Base-by-base conservation (phyloP, 2,329 filamentous ascomycete genomes). In the Pyricularia grisea region DNA sequence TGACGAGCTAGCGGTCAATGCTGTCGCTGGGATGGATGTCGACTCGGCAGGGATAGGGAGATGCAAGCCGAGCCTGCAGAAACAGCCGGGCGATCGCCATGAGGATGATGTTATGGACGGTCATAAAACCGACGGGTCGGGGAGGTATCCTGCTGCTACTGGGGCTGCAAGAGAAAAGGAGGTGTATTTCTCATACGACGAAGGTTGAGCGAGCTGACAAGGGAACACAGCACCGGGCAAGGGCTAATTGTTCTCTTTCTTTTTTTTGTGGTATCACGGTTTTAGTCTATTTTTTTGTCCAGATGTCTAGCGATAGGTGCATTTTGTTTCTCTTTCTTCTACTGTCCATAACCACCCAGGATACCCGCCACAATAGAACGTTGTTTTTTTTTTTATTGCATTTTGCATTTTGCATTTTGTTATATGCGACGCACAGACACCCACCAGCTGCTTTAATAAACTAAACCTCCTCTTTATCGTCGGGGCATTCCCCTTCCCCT, bases 401-500 rank as follows among this genome's bases (percentile, higher is more conserved):
- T n/a, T n/a, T n/a, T n/a, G n/a, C n/a, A n/a, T n/a, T n/a, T 14
- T 23, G 27, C 25, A 27, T 63, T 20, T 63, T 12, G 27, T 28
- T 2, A 27, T 42, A 42, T 42, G 33, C 33, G 12, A 63, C 9
- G 25, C 60, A 63, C 60, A 63, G 60, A 67, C 42, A 4, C 14
- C 14, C n/a, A 20, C 20, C 23, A 20, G 17, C 71, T 71, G 72
- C 68, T 42, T 23, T 23, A 10, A 25, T 6, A 12, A 68, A 28
- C n/a, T 36, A 28, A 17, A 23, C 10, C 42, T n/a, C 31, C 20
- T 71, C 76, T 3, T 33, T 85, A 94, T 83, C 92, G 86, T 79
- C 92, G 88, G 30, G 95, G 94, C 93, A 98, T 95, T 50, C 93
- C 93, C 69, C 93, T 89, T 72, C 94, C 93, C 74, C 93, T 84